A percentile compares a stretch with the other conserved stretches of the same genome.
These are phyloP conservation scores for Tetrapyrgos nigripes DNA, from an alignment of 1,284 basidiomycete species.

Conservation along the genomic window DNA sequence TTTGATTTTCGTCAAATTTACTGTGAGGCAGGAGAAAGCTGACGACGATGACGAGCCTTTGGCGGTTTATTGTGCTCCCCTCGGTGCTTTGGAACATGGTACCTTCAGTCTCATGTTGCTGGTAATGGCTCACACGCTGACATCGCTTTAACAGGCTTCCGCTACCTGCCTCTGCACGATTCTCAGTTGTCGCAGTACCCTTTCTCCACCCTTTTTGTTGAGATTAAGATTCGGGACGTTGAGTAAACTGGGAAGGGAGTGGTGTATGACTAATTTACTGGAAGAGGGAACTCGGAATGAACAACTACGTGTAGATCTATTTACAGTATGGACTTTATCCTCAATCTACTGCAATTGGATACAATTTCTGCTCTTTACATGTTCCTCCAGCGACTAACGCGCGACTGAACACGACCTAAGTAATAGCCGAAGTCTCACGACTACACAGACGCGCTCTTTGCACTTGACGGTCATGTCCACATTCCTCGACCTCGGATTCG, in stretches of 20 bases:
- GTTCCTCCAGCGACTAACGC: too few species aligned
- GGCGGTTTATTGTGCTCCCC: constrained; percentile 72
- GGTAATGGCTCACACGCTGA: not conserved
- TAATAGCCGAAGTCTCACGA: not conserved
- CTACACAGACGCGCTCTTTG: too few species aligned
- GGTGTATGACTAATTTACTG: too few species aligned
- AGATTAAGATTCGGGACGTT: not conserved
- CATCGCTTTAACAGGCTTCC: not conserved
- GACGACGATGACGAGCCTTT: constrained; percentile 69
- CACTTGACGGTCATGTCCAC: not conserved
- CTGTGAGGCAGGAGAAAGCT: constrained; percentile 57
- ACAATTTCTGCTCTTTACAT: too few species aligned
- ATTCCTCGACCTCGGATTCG: constrained; percentile 10
- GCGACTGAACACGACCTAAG: too few species aligned
- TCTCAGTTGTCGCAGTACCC: constrained; percentile 83
- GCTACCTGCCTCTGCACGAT: constrained; percentile 6
- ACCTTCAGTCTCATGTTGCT: constrained; percentile 41
- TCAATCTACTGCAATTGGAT: too few species aligned
- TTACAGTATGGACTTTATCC: too few species aligned
- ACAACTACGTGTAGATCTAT: too few species aligned
- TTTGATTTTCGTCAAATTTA: constrained; percentile 83
- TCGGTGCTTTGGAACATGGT: constrained; percentile 78
- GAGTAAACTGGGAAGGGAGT: too few species aligned
- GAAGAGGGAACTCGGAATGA: too few species aligned
- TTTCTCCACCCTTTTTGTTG: constrained; percentile 90